Percentiles rank a stretch among this genome's conserved stretches.
These are phyloP conservation scores for Simmondsia chinensis DNA, from an alignment of 148 eudicot genomes.

Conservation along the genomic window DNA sequence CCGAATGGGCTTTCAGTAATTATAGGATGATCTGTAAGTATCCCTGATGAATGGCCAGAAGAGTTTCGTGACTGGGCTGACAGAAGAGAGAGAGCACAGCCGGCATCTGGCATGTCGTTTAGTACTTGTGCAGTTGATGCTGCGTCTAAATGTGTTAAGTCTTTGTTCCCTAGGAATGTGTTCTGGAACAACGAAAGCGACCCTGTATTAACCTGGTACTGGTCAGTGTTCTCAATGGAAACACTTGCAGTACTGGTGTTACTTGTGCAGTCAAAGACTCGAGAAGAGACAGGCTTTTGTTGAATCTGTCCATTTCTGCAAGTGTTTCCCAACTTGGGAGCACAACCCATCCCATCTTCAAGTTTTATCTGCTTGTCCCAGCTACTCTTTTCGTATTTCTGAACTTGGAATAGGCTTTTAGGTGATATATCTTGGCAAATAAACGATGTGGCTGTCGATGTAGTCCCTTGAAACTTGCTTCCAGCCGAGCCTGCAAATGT, in stretches of 20 bases:
- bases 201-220: conserved; percentile 6
- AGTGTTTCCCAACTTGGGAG: conserved; percentile 16
- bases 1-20: conserved; percentile 16
- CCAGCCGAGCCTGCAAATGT: conserved; percentile 23
- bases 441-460: conserved; percentile 31
- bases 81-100: conserved; percentile 97
- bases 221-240: conserved; percentile 9
- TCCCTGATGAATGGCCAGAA: conserved; percentile 22
- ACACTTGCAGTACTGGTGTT: conserved; percentile 10
- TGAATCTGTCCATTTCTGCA: conserved; percentile 19
- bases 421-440: conserved; percentile 34
- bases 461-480: conserved; percentile 27
- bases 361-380: conserved; percentile 25
- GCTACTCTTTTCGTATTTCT: conserved; percentile 16
- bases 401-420: conserved; percentile 8
- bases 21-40: conserved; percentile 15
- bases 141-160: conserved; percentile 18
- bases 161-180: conserved; percentile 18
- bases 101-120: conserved; percentile 28
- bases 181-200: conserved; percentile 17
- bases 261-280: conserved; percentile 11
- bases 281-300: conserved; percentile 16
- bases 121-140: conserved; percentile 28
- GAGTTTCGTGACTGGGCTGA: conserved; percentile 49
- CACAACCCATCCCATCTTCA: conserved; percentile 25